Evolutionary conservation across 1,284 basidiomycete genomes (phyloP).

Genomic region (Ustilago tritici): DNA sequence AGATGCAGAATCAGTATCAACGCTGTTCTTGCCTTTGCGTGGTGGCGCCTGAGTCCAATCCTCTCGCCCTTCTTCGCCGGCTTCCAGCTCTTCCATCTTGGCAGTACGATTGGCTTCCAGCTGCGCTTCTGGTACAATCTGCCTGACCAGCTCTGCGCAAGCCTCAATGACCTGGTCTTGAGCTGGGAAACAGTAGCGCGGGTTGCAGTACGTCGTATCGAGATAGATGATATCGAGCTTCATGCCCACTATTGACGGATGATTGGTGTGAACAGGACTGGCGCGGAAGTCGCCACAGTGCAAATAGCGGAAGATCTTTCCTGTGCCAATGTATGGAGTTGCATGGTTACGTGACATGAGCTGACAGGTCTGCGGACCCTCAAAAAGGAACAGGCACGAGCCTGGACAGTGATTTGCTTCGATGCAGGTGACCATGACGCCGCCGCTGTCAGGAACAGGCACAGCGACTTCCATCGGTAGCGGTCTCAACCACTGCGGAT

Average conservation of each 20-base stretch:
- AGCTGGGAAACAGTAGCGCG: slow-evolving; percentile 94
- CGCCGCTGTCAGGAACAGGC: slow-evolving; percentile 82
- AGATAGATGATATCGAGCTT: slow-evolving; percentile 88
- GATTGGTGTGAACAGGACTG: slow-evolving; percentile 56
- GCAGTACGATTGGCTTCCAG: slow-evolving; percentile 14
- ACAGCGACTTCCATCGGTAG: slow-evolving; percentile 83
- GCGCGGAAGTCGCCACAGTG: slow-evolving; percentile 86
- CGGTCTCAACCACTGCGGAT: slow-evolving; percentile 85
- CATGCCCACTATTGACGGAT: slow-evolving; percentile 52
- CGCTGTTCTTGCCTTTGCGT: slow-evolving; percentile 54
- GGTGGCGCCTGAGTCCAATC: slow-evolving; percentile 62
- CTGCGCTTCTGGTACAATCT: slow-evolving; percentile 35
- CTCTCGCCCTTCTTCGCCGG: slow-evolving; percentile 60
- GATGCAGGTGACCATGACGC: slow-evolving; percentile 90
- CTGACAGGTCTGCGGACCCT: slow-evolving; percentile 87
- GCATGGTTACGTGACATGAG: slow-evolving; percentile 71
- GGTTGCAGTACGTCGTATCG: slow-evolving; percentile 95
- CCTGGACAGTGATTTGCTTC: slow-evolving; percentile 96
- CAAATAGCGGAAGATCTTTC: slow-evolving; percentile 82
- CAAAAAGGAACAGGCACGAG: slow-evolving; percentile 91
- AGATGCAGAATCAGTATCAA: slow-evolving; percentile 36
- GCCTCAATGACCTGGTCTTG: slow-evolving; percentile 91
- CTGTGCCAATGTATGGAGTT: slow-evolving; percentile 41
- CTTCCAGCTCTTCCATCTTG: slow-evolving; percentile 49
- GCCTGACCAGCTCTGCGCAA: slow-evolving; percentile 83